These are phyloP conservation scores for Starmerella davenportii DNA, from an alignment of 805 yeast species.

Conservation along the genomic window DNA sequence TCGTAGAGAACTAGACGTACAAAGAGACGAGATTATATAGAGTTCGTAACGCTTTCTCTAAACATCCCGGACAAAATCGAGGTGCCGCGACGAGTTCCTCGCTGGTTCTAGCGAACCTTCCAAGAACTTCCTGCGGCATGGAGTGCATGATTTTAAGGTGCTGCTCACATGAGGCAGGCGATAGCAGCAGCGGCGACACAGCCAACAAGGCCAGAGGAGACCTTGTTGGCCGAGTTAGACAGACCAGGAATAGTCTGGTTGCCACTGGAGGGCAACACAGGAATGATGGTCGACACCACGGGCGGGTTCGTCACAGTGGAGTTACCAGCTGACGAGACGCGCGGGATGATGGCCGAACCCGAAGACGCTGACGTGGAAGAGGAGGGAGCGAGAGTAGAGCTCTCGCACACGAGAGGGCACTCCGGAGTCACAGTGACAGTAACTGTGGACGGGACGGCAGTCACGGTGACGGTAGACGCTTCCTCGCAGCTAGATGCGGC, in stretches of 20 bases:
- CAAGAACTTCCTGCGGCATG: too few species aligned
- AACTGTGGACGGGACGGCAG: not conserved
- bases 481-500: too few species aligned
- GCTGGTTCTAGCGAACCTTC: too few species aligned
- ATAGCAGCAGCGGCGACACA: constrained; percentile 1
- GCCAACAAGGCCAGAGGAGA: constrained; percentile 1
- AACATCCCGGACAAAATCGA: too few species aligned
- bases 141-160: too few species aligned
- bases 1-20: too few species aligned
- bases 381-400: constrained; percentile 3
- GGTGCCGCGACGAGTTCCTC: too few species aligned
- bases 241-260: constrained; percentile 2
- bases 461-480: constrained; percentile 1
- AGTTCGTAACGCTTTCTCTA: too few species aligned
- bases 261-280: not conserved
- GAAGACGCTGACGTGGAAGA: constrained; percentile 5
- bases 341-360: not conserved
- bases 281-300: too few species aligned
- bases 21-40: too few species aligned
- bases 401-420: constrained; percentile 1
- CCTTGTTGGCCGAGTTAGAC: constrained; percentile 7
- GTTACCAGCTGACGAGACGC: not conserved
- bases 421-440: constrained; percentile 6
- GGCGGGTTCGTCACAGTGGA: not conserved
- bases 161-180: constrained; percentile 2